Percentiles rank a stretch among this genome's conserved stretches.
phyloP scores from a whole-genome alignment of 768 basidiomycete genomes.

The Auriscalpium orientale region DNA sequence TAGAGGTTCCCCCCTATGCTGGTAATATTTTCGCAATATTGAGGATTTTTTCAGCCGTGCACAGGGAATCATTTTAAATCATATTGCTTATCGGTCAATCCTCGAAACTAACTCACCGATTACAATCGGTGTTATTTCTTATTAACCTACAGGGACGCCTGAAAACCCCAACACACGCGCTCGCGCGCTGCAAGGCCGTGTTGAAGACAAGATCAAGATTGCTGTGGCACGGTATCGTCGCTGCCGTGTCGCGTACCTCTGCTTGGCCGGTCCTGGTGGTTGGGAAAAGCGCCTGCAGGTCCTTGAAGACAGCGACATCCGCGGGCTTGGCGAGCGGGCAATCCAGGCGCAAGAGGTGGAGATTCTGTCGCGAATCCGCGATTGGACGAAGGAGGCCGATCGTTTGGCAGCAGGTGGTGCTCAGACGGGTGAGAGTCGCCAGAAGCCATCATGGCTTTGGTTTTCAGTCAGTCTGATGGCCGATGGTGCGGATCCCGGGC shows the following conservation, averaged over 20 bases:
- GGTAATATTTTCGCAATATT: too few species aligned
- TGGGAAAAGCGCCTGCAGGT: neutral
- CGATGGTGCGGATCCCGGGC: neutral
- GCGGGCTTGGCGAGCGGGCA: neutral
- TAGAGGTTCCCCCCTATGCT: too few species aligned
- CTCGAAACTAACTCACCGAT: too few species aligned
- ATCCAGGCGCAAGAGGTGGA: neutral
- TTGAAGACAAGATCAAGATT: neutral
- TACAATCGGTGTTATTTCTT: too few species aligned
- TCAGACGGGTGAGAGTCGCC: neutral
- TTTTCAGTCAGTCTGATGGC: neutral
- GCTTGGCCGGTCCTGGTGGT: neutral
- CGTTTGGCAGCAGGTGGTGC: neutral
- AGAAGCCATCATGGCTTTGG: neutral
- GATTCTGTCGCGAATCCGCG: neutral
- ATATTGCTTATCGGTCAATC: too few species aligned
- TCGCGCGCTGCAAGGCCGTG: neutral
- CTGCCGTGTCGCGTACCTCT: neutral
- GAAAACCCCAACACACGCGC: neutral
- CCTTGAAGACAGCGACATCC: neutral
- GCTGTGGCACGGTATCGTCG: neutral
- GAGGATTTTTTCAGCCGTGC: too few species aligned
- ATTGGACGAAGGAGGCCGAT: neutral
- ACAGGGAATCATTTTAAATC: too few species aligned
- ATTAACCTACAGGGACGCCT: too few species aligned